Percentiles rank a stretch among this genome's conserved stretches.
phyloP scores from a whole-genome alignment of 2,329 filamentous ascomycete genomes.

The Amauroascus verrucosus region DNA sequence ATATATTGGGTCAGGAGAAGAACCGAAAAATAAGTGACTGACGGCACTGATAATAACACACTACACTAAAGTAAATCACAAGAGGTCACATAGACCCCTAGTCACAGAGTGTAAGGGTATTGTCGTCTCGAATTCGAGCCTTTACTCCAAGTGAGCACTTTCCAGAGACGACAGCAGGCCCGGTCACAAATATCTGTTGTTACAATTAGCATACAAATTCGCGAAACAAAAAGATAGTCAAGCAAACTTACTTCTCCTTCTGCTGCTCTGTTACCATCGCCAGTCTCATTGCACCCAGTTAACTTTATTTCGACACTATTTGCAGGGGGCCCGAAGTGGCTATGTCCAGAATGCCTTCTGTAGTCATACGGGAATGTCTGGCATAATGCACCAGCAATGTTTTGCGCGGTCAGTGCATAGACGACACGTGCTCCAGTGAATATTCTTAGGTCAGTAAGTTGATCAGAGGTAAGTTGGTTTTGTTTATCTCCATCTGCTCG shows the following conservation, averaged over 20 bases:
- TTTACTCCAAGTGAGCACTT: constrained; percentile 54
- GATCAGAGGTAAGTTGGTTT: constrained; percentile 55
- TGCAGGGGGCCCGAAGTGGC: constrained; percentile 73
- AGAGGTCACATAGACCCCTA: not conserved
- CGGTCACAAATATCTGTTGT: constrained; percentile 57
- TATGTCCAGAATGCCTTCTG: constrained; percentile 41
- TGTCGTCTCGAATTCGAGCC: constrained; percentile 59
- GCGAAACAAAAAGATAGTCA: not conserved
- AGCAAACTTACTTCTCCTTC: constrained; percentile 55
- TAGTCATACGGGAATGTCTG: constrained; percentile 89
- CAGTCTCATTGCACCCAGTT: constrained; percentile 27
- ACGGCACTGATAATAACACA: not conserved
- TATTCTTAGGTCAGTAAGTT: constrained; percentile 70
- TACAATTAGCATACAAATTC: constrained; percentile 15
- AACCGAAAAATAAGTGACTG: not conserved
- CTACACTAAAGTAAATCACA: not conserved
- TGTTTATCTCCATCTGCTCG: constrained; percentile 51
- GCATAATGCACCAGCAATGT: constrained; percentile 78
- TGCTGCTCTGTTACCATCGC: constrained; percentile 31
- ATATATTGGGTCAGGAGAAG: too few species aligned
- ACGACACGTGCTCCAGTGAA: constrained; percentile 70
- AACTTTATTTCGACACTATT: constrained; percentile 70
- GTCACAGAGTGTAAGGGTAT: constrained; percentile 51
- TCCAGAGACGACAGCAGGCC: constrained; percentile 61
- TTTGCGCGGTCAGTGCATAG: constrained; percentile 71